Evolutionary conservation across 306 rosid genomes (phyloP).

Genomic region (Ceratonia siliqua): DNA sequence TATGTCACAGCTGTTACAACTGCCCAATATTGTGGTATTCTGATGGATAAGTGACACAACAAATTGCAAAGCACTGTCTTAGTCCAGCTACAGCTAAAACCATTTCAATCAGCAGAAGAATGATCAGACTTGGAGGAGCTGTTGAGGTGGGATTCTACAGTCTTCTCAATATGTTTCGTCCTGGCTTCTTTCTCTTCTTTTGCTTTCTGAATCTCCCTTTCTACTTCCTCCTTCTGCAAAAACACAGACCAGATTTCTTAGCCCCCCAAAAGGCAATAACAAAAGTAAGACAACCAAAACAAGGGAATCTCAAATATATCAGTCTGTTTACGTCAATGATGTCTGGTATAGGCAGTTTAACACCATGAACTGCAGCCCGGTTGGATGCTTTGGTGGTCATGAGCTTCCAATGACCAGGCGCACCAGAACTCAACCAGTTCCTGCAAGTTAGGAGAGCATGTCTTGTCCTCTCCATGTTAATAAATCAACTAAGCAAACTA

Average conservation of each 20-base stretch:
- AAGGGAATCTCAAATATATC: neutral
- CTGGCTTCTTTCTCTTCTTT: constrained; percentile 41
- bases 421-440: neutral
- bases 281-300: neutral
- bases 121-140: constrained; percentile 3
- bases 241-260: neutral
- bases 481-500: neutral
- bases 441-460: neutral
- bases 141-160: constrained; percentile 36
- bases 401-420: constrained; percentile 15
- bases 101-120: constrained; percentile 1
- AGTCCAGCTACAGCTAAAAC: neutral
- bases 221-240: constrained; percentile 45
- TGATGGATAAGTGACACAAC: neutral
- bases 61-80: neutral
- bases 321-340: neutral
- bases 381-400: constrained; percentile 23
- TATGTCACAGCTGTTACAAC: neutral
- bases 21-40: neutral
- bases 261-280: neutral
- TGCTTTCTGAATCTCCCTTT: constrained; percentile 37
- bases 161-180: constrained; percentile 48
- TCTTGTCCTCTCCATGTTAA: constrained; percentile 16
- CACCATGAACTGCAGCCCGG: constrained; percentile 38
- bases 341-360: constrained; percentile 24